phyloP scores from a whole-genome alignment of 140 eudicot species.

The Ambrosia hybrid region DNA sequence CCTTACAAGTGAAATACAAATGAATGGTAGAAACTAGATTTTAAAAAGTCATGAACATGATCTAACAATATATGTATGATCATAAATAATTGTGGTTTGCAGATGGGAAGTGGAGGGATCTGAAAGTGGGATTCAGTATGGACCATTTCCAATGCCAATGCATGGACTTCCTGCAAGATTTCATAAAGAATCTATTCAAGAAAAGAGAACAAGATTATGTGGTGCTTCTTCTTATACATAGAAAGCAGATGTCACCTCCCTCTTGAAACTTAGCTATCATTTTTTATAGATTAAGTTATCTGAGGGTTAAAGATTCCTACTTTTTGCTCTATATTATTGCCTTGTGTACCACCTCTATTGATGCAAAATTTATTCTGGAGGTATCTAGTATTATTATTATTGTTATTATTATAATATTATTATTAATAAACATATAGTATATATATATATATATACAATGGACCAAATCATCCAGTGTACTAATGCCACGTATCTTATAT shows the following conservation, averaged over 20 bases:
- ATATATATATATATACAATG: conserved; percentile 37
- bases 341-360: conserved; percentile 35
- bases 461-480: conserved; percentile 15
- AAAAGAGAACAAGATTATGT: conserved; percentile 29
- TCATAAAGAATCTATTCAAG: conserved; percentile 48
- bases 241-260: conserved; percentile 19
- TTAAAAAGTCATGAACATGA: conserved; percentile 14
- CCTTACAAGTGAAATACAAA: conserved; percentile 11
- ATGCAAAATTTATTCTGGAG: conserved; percentile 25
- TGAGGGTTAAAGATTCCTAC: conserved; percentile 42
- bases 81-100: conserved; percentile 40
- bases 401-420: not conserved
- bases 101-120: conserved; percentile 85
- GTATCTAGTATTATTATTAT: conserved; percentile 23
- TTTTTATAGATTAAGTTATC: conserved; percentile 27
- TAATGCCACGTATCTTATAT: conserved; percentile 18
- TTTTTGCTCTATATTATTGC: conserved; percentile 31
- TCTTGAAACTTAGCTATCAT: conserved; percentile 31
- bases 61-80: conserved; percentile 14
- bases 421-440: no score
- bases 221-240: conserved; percentile 26
- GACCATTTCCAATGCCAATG: conserved; percentile 84
- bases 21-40: conserved; percentile 18
- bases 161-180: conserved; percentile 87
- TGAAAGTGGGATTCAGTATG: conserved; percentile 69